Evolutionary conservation across 2,329 filamentous ascomycete genomes (phyloP), one percentile per base, ranked within the genome.

Genomic region (Cryphonectria naterciae): DNA sequence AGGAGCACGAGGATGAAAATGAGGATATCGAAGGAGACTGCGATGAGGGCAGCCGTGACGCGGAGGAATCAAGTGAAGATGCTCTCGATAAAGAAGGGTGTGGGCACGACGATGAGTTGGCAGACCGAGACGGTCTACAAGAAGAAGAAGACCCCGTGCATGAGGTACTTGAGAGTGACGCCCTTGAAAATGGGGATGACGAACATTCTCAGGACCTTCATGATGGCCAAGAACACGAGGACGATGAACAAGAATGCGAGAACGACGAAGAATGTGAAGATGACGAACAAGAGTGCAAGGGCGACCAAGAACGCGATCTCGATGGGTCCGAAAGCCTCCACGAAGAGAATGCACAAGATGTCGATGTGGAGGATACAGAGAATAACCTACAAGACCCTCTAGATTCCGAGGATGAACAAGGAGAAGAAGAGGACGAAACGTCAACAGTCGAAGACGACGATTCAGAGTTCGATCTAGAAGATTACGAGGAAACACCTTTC

Each of bases 381-480:
- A 22, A 37, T 3, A 10, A 19, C n/a, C 39, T 43, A 11, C 10
- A 10, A 5, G 61, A 32, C 37, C 13, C n/a, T 28, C 15, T 46
- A 19, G 39, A 46, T 17, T 43, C 41, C 0, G 41, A 37, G 17
- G 43, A 35, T 13, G 63, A 52, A 37, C 37, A 35, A 49, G 15
- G 4, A 2, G 61, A 46, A 1, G 37, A 63, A 6, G 41, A 35
- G 11, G 43, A 65, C 28, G 63, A 28, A 8, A 17, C 37, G 2
- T 49, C 41, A 1, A 35, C 25, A 1, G 6, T 19, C 28, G 63
- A 65, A 8, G 61, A 65, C 7, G 25, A 46, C 7, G 25, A 46
- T 11, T 65, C 63, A 15, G 63, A 65, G 1, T 52, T 65, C 19
- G 63, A 65, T 35, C 63, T 17, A 15, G 41, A 39, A 49, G 63